Evolutionary conservation across 345 rosid genomes (phyloP).

Genomic region (Eucalyptus marginata): DNA sequence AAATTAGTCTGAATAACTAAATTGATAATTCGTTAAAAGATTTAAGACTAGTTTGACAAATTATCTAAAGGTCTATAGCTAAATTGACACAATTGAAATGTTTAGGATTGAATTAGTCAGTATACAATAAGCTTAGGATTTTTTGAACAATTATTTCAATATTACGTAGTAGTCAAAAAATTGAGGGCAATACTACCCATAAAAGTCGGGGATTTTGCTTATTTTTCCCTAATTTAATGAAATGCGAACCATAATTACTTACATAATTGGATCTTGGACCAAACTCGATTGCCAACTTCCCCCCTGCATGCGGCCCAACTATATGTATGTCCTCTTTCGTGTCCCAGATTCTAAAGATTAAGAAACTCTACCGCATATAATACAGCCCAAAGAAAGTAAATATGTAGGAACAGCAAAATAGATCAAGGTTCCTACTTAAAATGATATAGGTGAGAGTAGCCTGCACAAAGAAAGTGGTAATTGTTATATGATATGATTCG

Average conservation of each 20-base stretch:
- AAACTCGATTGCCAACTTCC: too few species aligned
- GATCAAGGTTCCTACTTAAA: background rate
- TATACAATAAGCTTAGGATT: too few species aligned
- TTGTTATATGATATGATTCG: too few species aligned
- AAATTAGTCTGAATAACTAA: fast-evolving
- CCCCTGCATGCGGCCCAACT: background rate
- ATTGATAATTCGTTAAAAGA: too few species aligned
- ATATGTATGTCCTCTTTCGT: background rate
- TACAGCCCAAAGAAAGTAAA: background rate
- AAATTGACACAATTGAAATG: fast-evolving
- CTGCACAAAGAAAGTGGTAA: background rate
- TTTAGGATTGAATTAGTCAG: too few species aligned
- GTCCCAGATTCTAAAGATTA: background rate
- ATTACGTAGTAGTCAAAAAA: too few species aligned
- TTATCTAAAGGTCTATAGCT: fast-evolving
- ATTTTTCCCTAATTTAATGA: too few species aligned
- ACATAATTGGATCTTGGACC: too few species aligned
- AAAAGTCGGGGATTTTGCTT: too few species aligned
- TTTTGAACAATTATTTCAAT: too few species aligned
- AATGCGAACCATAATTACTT: too few species aligned
- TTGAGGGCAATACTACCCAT: fast-evolving
- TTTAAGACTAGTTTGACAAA: too few species aligned
- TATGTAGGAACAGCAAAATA: background rate
- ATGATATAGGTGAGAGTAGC: background rate
- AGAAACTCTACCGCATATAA: background rate